These are phyloP conservation scores for Coemansia sp. DNA, from an alignment of 192 early-diverging fungal species.

Conservation along the genomic window DNA sequence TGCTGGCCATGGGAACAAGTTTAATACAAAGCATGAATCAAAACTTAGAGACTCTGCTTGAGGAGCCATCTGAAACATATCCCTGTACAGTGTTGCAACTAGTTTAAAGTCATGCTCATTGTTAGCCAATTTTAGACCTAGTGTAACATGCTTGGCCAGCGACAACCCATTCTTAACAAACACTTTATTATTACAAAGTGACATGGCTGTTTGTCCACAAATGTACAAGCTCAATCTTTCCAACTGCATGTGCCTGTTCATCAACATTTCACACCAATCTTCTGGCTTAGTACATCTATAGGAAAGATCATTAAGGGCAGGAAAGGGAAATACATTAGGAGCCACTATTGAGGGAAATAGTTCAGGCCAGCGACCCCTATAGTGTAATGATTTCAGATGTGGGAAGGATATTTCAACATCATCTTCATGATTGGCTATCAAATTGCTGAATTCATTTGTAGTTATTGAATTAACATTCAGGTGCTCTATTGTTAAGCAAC, in stretches of 20 bases:
- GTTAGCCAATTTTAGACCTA: not conserved
- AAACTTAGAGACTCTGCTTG: not conserved
- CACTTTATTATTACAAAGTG: not conserved
- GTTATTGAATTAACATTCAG: not conserved
- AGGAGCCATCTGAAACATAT: not conserved
- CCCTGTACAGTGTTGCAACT: not conserved
- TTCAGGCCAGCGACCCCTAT: not conserved
- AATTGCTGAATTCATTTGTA: not conserved
- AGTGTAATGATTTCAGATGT: not conserved
- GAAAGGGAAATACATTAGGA: not conserved
- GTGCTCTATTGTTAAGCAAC: not conserved
- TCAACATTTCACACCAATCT: not conserved
- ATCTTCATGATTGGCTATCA: not conserved
- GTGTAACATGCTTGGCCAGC: not conserved
- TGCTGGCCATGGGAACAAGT: not conserved
- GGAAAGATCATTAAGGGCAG: not conserved
- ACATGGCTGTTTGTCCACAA: not conserved
- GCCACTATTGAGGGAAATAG: not conserved
- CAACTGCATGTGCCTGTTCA: not conserved
- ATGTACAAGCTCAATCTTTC: not conserved
- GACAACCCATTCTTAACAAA: not conserved
- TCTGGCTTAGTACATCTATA: too few relatives aligned
- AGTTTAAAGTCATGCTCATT: not conserved
- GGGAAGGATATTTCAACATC: not conserved
- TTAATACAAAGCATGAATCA: too few relatives aligned